phyloP scores from a whole-genome alignment of 805 yeast species.

The Candida awuae region DNA sequence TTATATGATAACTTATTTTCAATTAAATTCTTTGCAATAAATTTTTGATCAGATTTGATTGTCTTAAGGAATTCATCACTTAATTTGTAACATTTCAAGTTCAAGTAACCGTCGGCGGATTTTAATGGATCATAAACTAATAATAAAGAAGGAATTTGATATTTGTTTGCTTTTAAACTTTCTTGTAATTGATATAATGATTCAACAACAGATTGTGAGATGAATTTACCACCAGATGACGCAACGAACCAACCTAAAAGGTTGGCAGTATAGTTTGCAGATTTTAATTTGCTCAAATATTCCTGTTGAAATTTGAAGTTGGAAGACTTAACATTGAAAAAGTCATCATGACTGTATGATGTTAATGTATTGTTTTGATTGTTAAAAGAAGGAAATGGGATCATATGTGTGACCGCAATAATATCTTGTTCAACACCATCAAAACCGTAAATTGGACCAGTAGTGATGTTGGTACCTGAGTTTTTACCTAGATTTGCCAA shows the following conservation, averaged over 20 bases:
- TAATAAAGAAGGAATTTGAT: conserved; percentile 39
- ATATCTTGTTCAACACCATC: conserved; percentile 39
- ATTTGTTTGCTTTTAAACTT: conserved; percentile 19
- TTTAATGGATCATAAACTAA: conserved; percentile 63
- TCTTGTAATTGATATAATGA: conserved; percentile 56
- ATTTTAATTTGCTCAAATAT: conserved; percentile 51
- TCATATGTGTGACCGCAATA: conserved; percentile 43
- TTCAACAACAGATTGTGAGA: conserved; percentile 60
- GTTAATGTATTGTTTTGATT: conserved; percentile 12
- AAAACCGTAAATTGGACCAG: conserved; percentile 72
- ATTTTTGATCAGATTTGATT: conserved; percentile 44
- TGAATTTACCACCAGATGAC: conserved; percentile 60
- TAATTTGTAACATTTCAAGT: conserved; percentile 62
- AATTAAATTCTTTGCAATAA: conserved; percentile 57
- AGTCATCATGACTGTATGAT: conserved; percentile 38
- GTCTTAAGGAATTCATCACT: conserved; percentile 50
- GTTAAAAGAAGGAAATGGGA: conserved; percentile 14
- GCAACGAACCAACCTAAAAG: conserved; percentile 78
- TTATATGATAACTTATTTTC: conserved; percentile 52
- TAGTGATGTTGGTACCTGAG: conserved; percentile 48
- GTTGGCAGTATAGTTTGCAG: conserved; percentile 58
- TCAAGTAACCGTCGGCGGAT: conserved; percentile 52
- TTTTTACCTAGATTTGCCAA: conserved; percentile 63
- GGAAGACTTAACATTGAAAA: conserved; percentile 43
- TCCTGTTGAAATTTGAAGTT: conserved; percentile 65